Evolutionary conservation across 768 basidiomycete genomes (phyloP), one percentile per base, ranked within the genome.

Genomic region (Russula sp.): DNA sequence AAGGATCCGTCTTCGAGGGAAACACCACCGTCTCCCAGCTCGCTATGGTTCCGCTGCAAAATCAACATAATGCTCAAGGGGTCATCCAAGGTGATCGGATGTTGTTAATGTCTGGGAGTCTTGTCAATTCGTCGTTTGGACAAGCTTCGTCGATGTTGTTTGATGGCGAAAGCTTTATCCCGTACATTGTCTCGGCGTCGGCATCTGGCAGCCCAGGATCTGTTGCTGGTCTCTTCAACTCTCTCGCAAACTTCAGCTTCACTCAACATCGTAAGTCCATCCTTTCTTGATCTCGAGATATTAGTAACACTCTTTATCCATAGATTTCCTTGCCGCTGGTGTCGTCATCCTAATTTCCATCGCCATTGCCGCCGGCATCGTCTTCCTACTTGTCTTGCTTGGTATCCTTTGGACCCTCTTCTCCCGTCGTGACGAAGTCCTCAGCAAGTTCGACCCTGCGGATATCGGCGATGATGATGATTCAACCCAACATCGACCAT

Each of bases 321-420:
- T 66, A 92, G 93, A 86, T 68, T 90, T 93, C 79, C 81, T 99
- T 58, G 92, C 95, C 0, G 83, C 84, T 25, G 97, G 96, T 1
- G 81, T 98, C 41, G 93, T 99, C 58, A 98, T 98, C 66, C 81
- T 99, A 47, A 94, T 99, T 67, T 95, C 94, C 2, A 97, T 99
- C 65, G 97, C 97, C 29, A 97, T 98, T 66, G 87, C 91, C 10
- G 93, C 94, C 16, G 97, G 96, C 18, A 83, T 98, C 22, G 88
- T 95, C 41, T 95, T 94, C 81, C 77, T 95, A 0, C 78, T 94
- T 36, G 87, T 88, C 16, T 76, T 96, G 45, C 77, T 93, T 58
- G 92, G 92, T 53, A 88, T 96, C 57, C 74, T 96, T 41, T 91
- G 93, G 90, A 87, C 92, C 2, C 78, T 94, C n/a, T 84, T 93